Base-by-base conservation (phyloP, 2,329 filamentous ascomycete genomes). In the Aspergillus sp. region DNA sequence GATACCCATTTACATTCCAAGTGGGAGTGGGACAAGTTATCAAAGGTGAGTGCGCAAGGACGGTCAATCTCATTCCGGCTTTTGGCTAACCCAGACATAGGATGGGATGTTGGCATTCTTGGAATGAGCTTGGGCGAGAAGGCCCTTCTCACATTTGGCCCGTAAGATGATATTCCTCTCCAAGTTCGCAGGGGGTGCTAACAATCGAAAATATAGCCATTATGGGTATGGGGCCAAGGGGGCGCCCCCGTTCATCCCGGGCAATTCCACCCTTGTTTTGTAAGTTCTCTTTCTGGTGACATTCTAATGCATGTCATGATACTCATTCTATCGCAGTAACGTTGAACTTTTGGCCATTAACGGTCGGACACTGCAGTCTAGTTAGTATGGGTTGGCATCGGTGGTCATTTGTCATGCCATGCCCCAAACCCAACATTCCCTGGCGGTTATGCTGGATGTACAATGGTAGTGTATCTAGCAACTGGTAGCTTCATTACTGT, bases 71-170 rank as follows among this genome's bases (percentile, higher is more conserved):
- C 4, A 16, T 19, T 17, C 16, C 19, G 40, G 22, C 36, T 17
- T 10, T 11, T n/a, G 40, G 17, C 16, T 49, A 2, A 50, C 32
- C 17, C 8, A 3, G 9, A 3, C 11, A 16, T 8, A 52, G 58
- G 58, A 30, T 60, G 58, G 58, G 58, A 60, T 3, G 49, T 60
- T 2, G 58, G 58, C 0, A 49, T 59, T 10, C 42, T 60, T 1
- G 56, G 54, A 0, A 60, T 60, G 58, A 59, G 58, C 19, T 42
- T 60, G n/a, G 56, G 56, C 1, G 58, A 60, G 46, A 60, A 59
- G 40, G 45, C 58, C 6, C 47, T 55, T 9, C 54, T 60, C 24
- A 60, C 58, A 0, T 60, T 60, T 19, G 58, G 58, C 10, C 56
- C 58, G 58, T 60, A 53, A 16, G 58, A 42, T 6, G 6, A 2